Evolutionary conservation across 257 asterid species (phyloP).

Genomic region (Ophiorrhiza pumila): DNA sequence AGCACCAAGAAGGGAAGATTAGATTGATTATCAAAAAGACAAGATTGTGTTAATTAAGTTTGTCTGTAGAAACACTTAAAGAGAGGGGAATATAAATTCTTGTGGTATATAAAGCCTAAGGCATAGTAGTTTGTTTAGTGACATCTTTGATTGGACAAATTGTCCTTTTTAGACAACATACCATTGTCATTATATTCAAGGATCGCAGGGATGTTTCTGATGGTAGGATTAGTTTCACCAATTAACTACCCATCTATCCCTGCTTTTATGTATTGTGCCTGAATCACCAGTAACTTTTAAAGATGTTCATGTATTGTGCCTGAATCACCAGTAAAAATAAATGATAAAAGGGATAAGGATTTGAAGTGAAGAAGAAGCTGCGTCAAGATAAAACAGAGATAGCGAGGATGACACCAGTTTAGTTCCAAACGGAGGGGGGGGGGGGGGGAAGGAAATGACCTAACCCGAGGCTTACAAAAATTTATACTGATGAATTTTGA

Average conservation of each 20-base stretch:
- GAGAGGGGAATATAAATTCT: background rate
- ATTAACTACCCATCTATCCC: background rate
- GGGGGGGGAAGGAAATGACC: background rate
- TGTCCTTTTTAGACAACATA: background rate
- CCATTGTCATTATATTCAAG: background rate
- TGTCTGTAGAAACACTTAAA: background rate
- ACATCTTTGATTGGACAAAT: background rate
- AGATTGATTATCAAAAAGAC: background rate
- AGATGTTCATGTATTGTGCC: too few relatives aligned
- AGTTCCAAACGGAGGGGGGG: background rate
- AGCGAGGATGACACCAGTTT: background rate
- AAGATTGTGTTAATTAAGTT: background rate
- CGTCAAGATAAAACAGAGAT: background rate
- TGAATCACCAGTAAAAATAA: background rate
- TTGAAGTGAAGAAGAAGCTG: background rate
- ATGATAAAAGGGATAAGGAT: background rate
- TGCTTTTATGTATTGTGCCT: background rate
- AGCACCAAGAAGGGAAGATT: background rate
- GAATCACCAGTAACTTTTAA: background rate
- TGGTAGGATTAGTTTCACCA: background rate
- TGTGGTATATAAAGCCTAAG: background rate
- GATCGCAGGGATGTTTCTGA: background rate
- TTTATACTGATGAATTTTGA: background rate
- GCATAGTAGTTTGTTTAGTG: background rate
- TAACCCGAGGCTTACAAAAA: background rate